Percentiles rank a stretch among this genome's conserved stretches.
phyloP scores from a whole-genome alignment of 352 stramenopile genomes.

The Phytophthora macrochlamydospora region DNA sequence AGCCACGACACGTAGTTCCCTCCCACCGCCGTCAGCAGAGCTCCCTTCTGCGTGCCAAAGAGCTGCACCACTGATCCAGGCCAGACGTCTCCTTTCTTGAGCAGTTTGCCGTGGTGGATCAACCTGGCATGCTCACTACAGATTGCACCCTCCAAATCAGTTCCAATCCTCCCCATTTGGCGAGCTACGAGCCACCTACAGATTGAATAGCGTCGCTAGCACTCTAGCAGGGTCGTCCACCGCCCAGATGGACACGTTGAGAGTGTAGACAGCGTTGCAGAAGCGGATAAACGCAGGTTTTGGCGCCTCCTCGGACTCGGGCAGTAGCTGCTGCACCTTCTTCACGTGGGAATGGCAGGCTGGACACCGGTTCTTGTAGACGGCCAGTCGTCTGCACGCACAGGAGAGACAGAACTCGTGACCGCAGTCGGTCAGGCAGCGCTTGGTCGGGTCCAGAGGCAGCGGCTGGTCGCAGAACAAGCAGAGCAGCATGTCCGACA shows the following conservation, averaged over 20 bases:
- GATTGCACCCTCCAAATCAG: not conserved
- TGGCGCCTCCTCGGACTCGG: constrained; percentile 4
- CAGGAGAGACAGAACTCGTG: constrained; percentile 85
- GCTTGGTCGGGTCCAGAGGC: constrained; percentile 33
- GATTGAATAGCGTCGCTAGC: constrained; percentile 70
- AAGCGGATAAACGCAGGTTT: constrained; percentile 72
- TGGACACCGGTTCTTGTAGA: constrained; percentile 70
- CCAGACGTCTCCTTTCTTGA: constrained; percentile 86
- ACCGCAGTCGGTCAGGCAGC: constrained; percentile 76
- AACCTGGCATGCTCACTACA: constrained; percentile 71
- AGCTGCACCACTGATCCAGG: constrained; percentile 82
- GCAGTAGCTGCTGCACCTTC: constrained; percentile 59
- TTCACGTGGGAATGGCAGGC: constrained; percentile 65
- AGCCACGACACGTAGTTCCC: constrained; percentile 34
- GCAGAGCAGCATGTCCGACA: constrained; percentile 40
- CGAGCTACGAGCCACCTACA: constrained; percentile 45
- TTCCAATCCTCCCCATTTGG: not conserved
- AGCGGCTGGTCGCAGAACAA: constrained; percentile 61
- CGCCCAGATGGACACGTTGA: constrained; percentile 83
- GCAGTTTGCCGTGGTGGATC: constrained; percentile 79
- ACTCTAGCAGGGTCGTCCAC: constrained; percentile 70
- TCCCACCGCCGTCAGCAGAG: constrained; percentile 17
- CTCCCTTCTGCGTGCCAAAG: constrained; percentile 67
- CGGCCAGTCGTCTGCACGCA: constrained; percentile 55
- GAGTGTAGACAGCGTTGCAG: constrained; percentile 79